A percentile compares a stretch with the other conserved stretches of the same genome.
Evolutionary conservation across 1,139 yeast species (phyloP).

Genomic region (Yamadazyma conglobata): DNA sequence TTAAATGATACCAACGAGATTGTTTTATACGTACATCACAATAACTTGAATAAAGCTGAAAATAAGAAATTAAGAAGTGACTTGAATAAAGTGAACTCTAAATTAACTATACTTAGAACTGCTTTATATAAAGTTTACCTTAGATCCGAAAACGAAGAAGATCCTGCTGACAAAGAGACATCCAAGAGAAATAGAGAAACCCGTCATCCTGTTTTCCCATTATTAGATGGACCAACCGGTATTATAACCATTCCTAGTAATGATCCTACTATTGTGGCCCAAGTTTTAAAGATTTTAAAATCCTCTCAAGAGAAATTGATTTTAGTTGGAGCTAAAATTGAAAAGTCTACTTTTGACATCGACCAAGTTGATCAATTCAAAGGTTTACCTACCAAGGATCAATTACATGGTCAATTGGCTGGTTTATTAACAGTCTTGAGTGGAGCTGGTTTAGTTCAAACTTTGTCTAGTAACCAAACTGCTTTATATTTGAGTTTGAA

Average conservation of each 20-base stretch:
- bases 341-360: constrained; percentile 52
- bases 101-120: constrained; percentile 63
- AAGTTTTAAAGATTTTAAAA: constrained; percentile 59
- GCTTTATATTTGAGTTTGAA: constrained; percentile 70
- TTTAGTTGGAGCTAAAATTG: constrained; percentile 82
- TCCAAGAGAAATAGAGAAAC: constrained; percentile 38
- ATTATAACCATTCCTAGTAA: constrained; percentile 65
- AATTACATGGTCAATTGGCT: constrained; percentile 75
- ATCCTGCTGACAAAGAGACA: constrained; percentile 71
- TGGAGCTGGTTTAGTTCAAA: constrained; percentile 85
- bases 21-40: constrained; percentile 77
- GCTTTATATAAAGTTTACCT: constrained; percentile 72
- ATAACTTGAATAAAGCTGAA: constrained; percentile 70
- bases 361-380: constrained; percentile 61
- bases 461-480: constrained; percentile 67
- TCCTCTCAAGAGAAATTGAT: constrained; percentile 69
- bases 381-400: constrained; percentile 66
- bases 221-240: constrained; percentile 84
- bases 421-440: constrained; percentile 82
- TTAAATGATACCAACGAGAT: constrained; percentile 66
- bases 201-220: constrained; percentile 63
- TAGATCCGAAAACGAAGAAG: constrained; percentile 61
- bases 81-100: constrained; percentile 61
- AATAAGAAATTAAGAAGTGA: constrained; percentile 60
- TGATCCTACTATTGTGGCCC: constrained; percentile 66